Conservation (phyloP, 345 rosid species). For the Corchorus capsularis region DNA sequence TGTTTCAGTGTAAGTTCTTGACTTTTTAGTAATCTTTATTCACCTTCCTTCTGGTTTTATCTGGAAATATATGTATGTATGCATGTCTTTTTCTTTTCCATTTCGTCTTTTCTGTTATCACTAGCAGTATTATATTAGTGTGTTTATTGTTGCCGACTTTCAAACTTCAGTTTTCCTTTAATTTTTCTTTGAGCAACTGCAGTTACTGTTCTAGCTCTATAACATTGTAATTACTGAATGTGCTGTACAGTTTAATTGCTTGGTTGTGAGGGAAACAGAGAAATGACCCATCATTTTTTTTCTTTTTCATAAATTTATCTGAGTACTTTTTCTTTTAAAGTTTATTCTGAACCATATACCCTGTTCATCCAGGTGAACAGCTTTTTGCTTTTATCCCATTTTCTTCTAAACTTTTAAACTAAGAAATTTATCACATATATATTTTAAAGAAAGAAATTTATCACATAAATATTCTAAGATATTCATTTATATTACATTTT, state of each 20-base stretch:
- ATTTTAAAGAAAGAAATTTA: not conserved
- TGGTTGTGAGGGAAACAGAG: not conserved
- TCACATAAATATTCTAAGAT: not conserved
- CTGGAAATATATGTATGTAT: too few relatives aligned
- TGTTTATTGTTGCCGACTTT: not conserved
- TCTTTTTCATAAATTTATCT: not conserved
- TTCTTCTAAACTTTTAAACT: not conserved
- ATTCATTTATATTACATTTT: not conserved
- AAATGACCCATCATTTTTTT: not conserved
- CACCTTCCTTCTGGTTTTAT: not conserved
- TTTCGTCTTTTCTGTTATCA: not conserved
- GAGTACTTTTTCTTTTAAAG: not conserved
- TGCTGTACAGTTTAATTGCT: not conserved
- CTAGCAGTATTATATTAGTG: not conserved
- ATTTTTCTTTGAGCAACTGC: not conserved
- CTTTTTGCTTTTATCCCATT: not conserved
- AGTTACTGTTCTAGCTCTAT: not conserved
- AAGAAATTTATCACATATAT: not conserved
- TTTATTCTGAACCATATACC: not conserved
- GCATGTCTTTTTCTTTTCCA: not conserved
- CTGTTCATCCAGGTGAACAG: not conserved
- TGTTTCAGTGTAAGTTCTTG: conserved; percentile 73
- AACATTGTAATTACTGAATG: not conserved
- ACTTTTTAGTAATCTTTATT: conserved; percentile 25
- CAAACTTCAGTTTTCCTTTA: not conserved